Base-by-base conservation (phyloP, 2,329 filamentous ascomycete species). In the Fusarium sarcochroum region DNA sequence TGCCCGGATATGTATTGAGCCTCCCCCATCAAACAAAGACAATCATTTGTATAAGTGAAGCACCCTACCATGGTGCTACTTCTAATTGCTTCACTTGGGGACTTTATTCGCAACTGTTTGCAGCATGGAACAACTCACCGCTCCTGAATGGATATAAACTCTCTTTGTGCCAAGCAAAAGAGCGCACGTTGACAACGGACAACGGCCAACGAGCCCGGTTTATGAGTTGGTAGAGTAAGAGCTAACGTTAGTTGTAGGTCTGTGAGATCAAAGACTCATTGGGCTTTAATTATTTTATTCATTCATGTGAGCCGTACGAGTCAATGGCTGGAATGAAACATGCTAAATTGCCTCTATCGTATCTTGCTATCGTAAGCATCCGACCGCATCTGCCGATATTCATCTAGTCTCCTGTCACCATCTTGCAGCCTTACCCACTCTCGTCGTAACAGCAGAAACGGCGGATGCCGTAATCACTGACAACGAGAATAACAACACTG, bases 351-450 rank as follows among this genome's bases (percentile, higher is more conserved):
- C 37, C 51, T 49, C 32, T 49, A 32, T 30, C 42, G 17, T 38
- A 18, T 20, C 37, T 45, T 53, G 55, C 17, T 54, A 32, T 37
- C 17, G 32, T 55, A 58, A 56, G 42, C 42, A 57, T 23, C 21
- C 32, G 35, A 35, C 40, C 27, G 38, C 18, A 64, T 63, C 45
- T 56, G n/a, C 58, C 45, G 45, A 63, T 58, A 18, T 52, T 58
- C 46, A 35, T 58, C 41, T 64, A 30, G 35, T 56, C 42, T 56
- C 44, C 27, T 25, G 37, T 50, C n/a, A 27, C 23, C 35, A 44
- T 63, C 48, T 21, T 52, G 47, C 46, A 48, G 50, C 59, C 40
- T 63, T 49, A 49, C 49, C 56, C 48, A 61, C 42, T 54, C 48
- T 41, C 25, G 18, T 56, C 18, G 49, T 34, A 67, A 45, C 47